Percentiles rank a stretch among this genome's conserved stretches.
Conservation (phyloP, 163 green algal genomes). For the Dunaliella salina region DNA sequence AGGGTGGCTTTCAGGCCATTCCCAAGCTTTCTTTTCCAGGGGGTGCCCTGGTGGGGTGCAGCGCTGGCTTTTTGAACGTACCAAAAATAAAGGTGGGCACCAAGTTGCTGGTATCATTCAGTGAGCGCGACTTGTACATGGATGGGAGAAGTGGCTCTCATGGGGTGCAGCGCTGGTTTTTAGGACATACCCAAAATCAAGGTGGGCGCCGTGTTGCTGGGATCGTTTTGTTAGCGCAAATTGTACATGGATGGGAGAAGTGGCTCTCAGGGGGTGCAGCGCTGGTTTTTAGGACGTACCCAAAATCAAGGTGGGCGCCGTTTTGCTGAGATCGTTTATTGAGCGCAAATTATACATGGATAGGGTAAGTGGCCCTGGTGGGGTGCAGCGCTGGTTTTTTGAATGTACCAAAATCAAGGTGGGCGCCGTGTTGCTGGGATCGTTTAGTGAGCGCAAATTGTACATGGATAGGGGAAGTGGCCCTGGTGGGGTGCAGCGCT, state of each 20-base stretch:
- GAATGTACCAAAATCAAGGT: conserved; percentile 89
- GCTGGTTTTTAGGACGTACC: conserved; percentile 90
- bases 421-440: neutral
- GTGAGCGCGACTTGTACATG: too few species aligned
- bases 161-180: conserved; percentile 84
- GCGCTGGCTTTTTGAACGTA: conserved; percentile 88
- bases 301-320: conserved; percentile 73
- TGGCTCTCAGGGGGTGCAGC: conserved; percentile 79
- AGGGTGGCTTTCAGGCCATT: conserved; percentile 86
- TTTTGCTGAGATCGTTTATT: too few species aligned
- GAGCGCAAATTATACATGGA: too few species aligned
- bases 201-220: conserved; percentile 1
- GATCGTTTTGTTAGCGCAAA: too few species aligned
- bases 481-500: conserved; percentile 79
- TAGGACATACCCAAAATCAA: conserved; percentile 93
- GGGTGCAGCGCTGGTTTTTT: conserved; percentile 86
- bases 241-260: too few species aligned
- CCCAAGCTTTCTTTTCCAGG: conserved; percentile 81
- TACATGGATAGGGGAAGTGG: conserved; percentile 11
- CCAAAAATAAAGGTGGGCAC: conserved; percentile 77
- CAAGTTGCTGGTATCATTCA: too few species aligned
- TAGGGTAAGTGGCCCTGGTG: conserved; percentile 61
- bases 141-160: conserved; percentile 51
- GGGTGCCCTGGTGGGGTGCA: conserved; percentile 82
- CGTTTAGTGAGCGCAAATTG: too few species aligned